Conservation (phyloP, 768 basidiomycete genomes). For the Kwoniella mangroviensis region DNA sequence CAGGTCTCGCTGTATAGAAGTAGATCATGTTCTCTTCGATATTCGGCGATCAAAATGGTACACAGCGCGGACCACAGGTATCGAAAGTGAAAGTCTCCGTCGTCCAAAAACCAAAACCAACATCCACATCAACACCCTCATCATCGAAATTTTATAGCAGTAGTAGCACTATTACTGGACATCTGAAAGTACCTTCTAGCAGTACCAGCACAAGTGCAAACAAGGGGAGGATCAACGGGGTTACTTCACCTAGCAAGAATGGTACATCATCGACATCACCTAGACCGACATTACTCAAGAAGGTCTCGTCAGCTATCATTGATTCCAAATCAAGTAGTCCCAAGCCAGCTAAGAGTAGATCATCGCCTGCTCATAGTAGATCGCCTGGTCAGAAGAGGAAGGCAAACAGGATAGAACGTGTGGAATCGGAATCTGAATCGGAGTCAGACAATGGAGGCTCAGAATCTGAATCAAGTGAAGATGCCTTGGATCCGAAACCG, state of each 20-base stretch:
- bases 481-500: conserved; percentile 21
- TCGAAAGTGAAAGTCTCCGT: conserved; percentile 26
- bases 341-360: not conserved
- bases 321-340: conserved; percentile 1
- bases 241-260: conserved; percentile 11
- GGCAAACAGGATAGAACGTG: conserved; percentile 12
- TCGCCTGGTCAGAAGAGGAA: conserved; percentile 29
- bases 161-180: not conserved
- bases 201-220: not conserved
- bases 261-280: conserved; percentile 2
- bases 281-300: not conserved
- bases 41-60: conserved; percentile 30
- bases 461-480: conserved; percentile 13
- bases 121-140: conserved; percentile 7
- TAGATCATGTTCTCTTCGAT: conserved; percentile 29
- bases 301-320: not conserved
- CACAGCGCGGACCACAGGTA: conserved; percentile 15
- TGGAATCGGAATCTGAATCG: conserved; percentile 36
- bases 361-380: not conserved
- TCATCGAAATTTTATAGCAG: not conserved
- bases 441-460: conserved; percentile 8
- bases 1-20: not conserved
- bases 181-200: conserved; percentile 7
- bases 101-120: conserved; percentile 19
- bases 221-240: conserved; percentile 5